Evolutionary conservation across 768 basidiomycete species (phyloP).

Genomic region (Tulasnella sp.): DNA sequence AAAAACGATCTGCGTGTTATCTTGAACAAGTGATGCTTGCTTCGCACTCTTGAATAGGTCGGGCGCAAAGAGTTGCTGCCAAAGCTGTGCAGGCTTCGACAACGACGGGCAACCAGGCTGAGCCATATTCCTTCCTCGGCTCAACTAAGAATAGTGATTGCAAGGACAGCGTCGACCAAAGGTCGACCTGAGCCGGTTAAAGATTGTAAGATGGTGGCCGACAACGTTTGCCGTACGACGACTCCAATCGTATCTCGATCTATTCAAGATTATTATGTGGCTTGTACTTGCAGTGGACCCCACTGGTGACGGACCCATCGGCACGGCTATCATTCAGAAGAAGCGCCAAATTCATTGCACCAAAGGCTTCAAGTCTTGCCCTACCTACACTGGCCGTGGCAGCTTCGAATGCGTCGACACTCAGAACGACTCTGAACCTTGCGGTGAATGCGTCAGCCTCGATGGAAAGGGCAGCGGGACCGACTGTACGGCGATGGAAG

Average conservation of each 20-base stretch:
- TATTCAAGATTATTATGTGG: too few relatives aligned
- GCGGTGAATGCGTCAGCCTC: constrained; percentile 18
- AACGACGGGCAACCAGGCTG: too few relatives aligned
- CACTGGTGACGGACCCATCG: not conserved
- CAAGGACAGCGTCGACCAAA: too few relatives aligned
- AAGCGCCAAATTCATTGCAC: not conserved
- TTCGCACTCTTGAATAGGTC: too few relatives aligned
- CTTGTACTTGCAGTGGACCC: not conserved
- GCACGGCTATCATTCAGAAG: not conserved
- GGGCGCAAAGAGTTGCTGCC: not conserved
- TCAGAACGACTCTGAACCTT: constrained; percentile 15
- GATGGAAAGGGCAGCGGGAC: constrained; percentile 40
- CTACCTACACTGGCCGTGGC: not conserved
- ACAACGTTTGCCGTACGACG: too few relatives aligned
- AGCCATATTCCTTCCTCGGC: too few relatives aligned
- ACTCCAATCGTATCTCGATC: too few relatives aligned
- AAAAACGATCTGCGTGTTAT: too few relatives aligned
- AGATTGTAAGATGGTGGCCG: too few relatives aligned
- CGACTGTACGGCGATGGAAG: constrained; percentile 52
- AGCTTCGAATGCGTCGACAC: constrained; percentile 31
- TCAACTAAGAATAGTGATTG: too few relatives aligned
- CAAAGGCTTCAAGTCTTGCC: not conserved
- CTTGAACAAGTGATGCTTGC: too few relatives aligned
- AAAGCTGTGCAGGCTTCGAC: not conserved
- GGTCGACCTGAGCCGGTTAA: too few relatives aligned